Evolutionary conservation across 2,329 filamentous ascomycete genomes (phyloP), one percentile per base, ranked within the genome.

Genomic region (Aspergillus sp.): DNA sequence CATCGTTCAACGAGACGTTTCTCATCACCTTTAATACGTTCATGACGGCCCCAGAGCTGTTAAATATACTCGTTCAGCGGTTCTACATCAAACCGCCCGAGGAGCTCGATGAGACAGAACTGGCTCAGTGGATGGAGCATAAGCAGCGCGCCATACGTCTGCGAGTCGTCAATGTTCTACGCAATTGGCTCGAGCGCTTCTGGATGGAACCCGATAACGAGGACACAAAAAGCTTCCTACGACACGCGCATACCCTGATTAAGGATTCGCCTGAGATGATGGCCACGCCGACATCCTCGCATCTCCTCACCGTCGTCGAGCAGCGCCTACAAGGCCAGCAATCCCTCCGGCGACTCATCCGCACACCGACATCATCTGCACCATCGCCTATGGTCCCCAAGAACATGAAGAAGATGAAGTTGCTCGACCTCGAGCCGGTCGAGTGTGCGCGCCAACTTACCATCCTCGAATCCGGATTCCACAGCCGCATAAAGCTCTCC

Each of bases 341-440:
- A n/a, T 87, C 90, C 22, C 88, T 88, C 4, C 91, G 93, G 70
- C 86, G 90, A 29, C 83, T 96, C 72, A 87, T 96, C 9, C 86
- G 92, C 65, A 96, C 91, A 0, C 80, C 92, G 58, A 92, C 87
- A 71, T 87, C 89, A 69, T 89, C 89, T 64, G 89, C 90, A 2
- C 92, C 93, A 3, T 81, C 89, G 32, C 91, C 94, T 0, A 96
- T 97, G 71, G 87, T 96, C 74, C 94, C 94, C 1, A 96, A 95
- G 82, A 96, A 96, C 74, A 93, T 97, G 90, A 96, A 93, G 83
- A 97, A 96, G 77, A 84, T 97, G 66, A 96, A 96, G 75, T 96
- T 97, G 77, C 79, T 96, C 54, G 93, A 97, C 73, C 96, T 98
- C 66, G 93, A 97, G 71, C 87, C 92, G 0, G 90, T 89, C 0